Conservation (phyloP, 2,329 filamentous ascomycete genomes). For the Penicillium sp. region DNA sequence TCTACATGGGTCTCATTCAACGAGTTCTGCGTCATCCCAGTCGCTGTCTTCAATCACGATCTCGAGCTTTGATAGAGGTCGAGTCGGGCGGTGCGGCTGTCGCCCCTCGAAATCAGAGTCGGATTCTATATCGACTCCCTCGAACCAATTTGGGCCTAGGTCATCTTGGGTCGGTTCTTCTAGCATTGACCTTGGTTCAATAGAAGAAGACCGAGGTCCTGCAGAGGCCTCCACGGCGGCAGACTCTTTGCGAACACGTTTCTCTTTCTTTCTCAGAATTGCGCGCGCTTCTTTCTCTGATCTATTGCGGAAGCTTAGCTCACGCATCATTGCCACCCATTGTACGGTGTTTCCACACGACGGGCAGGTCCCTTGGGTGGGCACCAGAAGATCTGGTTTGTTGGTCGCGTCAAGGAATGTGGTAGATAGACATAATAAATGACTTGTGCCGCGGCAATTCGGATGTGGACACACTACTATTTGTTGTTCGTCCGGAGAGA, state of each 20-base stretch:
- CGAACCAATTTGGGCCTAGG: constrained; percentile 36
- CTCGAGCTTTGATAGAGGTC: constrained; percentile 28
- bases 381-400: constrained; percentile 54
- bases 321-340: constrained; percentile 80
- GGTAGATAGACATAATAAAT: constrained; percentile 56
- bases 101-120: constrained; percentile 23
- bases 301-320: constrained; percentile 70
- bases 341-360: constrained; percentile 59
- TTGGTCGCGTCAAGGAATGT: constrained; percentile 49
- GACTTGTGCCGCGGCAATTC: constrained; percentile 50
- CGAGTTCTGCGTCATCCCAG: constrained; percentile 48
- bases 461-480: constrained; percentile 53
- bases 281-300: constrained; percentile 65
- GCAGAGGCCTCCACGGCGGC: background rate
- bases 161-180: constrained; percentile 25
- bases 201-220: background rate
- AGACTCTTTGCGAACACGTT: constrained; percentile 30
- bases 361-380: constrained; percentile 68
- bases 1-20: constrained; percentile 33
- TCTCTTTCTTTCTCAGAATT: constrained; percentile 61
- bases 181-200: constrained; percentile 11
- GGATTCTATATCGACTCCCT: constrained; percentile 27
- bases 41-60: constrained; percentile 57
- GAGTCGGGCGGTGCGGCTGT: constrained; percentile 9
- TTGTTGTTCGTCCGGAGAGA: constrained; percentile 41